Conservation (phyloP, 768 basidiomycete species). For the Scleroderma citrinum region DNA sequence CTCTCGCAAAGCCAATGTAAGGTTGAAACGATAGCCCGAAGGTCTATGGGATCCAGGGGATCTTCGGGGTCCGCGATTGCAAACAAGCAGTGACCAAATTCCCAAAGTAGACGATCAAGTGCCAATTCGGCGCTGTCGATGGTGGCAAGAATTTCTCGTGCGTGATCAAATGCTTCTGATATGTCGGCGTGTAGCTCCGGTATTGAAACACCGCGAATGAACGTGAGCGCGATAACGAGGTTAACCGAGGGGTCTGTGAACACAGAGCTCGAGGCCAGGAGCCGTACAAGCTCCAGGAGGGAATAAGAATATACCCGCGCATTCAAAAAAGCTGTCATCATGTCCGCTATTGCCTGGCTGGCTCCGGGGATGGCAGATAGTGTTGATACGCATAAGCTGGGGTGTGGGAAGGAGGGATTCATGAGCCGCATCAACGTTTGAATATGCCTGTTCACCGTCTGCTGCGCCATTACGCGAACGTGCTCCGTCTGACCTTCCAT, state of each 20-base stretch:
- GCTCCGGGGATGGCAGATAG: constrained; percentile 42
- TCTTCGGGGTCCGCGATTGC: constrained; percentile 22
- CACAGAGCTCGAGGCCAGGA: constrained; percentile 20
- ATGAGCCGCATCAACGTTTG: constrained; percentile 44
- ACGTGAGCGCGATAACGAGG: constrained; percentile 28
- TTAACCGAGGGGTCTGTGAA: constrained; percentile 25
- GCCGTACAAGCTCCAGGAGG: constrained; percentile 38
- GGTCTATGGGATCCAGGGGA: constrained; percentile 25
- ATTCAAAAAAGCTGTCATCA: constrained; percentile 44
- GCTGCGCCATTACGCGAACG: constrained; percentile 35
- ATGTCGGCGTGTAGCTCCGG: constrained; percentile 14
- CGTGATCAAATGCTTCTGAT: constrained; percentile 20
- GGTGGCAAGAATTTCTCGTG: constrained; percentile 21
- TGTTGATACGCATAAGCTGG: constrained; percentile 39
- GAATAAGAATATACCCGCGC: constrained; percentile 40
- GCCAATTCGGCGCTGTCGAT: constrained; percentile 18
- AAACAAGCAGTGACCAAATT: constrained; percentile 33
- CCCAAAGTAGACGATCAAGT: constrained; percentile 25
- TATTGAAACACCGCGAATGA: constrained; percentile 27
- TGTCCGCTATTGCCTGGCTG: constrained; percentile 33
- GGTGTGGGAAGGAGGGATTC: constrained; percentile 31
- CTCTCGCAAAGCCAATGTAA: constrained; percentile 54
- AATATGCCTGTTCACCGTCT: constrained; percentile 46
- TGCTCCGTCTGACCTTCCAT: constrained; percentile 26
- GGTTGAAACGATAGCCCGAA: constrained; percentile 37